Evolutionary conservation across 148 eudicot genomes (phyloP).

Genomic region (Diospyros kaki): DNA sequence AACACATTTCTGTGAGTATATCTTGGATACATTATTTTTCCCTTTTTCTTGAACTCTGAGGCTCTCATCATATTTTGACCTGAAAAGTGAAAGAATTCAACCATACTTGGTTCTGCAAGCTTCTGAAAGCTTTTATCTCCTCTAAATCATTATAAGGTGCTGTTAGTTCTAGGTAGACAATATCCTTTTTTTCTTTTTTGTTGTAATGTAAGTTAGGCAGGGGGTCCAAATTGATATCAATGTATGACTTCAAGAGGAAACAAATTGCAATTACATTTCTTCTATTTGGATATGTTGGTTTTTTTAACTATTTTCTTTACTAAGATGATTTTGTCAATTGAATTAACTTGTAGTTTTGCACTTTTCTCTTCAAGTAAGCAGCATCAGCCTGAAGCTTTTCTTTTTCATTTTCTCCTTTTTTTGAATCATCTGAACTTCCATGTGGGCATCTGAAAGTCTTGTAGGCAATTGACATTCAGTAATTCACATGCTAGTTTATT

Average conservation of each 20-base stretch:
- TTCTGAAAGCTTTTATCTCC: not conserved
- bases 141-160: not conserved
- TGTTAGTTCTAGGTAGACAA: not conserved
- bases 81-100: not conserved
- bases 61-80: not conserved
- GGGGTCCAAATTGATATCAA: not conserved
- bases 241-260: not conserved
- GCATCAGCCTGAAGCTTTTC: not conserved
- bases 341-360: not conserved
- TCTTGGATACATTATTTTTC: not conserved
- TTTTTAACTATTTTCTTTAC: not conserved
- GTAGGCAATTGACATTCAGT: not conserved
- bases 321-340: not conserved
- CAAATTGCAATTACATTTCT: not conserved
- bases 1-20: conserved; percentile 86
- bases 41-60: not conserved
- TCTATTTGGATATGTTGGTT: not conserved
- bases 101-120: not conserved
- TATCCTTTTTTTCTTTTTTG: no score
- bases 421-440: no score
- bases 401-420: not conserved
- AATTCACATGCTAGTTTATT: not conserved
- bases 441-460: not conserved
- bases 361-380: not conserved
- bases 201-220: no score